These are phyloP conservation scores for Grifola frondosa DNA, from an alignment of 1,284 basidiomycete genomes.

Conservation along the genomic window DNA sequence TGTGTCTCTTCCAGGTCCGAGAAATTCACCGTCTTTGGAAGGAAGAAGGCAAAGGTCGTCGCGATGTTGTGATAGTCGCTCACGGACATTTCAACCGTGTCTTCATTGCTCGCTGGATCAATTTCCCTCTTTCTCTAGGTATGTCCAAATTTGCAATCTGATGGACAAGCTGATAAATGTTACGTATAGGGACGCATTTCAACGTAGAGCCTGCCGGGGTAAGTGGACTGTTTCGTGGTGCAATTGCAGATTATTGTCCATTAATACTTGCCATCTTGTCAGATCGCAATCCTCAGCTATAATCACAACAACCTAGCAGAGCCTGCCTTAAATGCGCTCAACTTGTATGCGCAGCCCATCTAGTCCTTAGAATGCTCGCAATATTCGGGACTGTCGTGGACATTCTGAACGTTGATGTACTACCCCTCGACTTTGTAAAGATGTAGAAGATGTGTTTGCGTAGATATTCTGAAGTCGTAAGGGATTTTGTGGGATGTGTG, in stretches of 20 bases:
- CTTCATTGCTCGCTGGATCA: slow-evolving; percentile 80
- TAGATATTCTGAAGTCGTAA: too few species aligned
- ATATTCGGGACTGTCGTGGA: too few species aligned
- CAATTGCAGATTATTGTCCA: slow-evolving; percentile 1
- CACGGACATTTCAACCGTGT: slow-evolving; percentile 87
- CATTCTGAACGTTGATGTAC: too few species aligned
- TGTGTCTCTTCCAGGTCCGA: slow-evolving; percentile 51
- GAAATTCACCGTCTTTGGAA: slow-evolving; percentile 74
- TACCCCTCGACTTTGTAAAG: too few species aligned
- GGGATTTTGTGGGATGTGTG: too few species aligned
- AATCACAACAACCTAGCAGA: slow-evolving; percentile 78
- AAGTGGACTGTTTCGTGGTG: slow-evolving; percentile 28
- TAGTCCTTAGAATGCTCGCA: too few species aligned
- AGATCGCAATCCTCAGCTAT: slow-evolving; percentile 74
- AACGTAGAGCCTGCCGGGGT: slow-evolving; percentile 82
- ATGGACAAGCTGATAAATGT: slow-evolving; percentile 2
- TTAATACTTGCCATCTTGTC: background rate
- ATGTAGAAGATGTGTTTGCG: too few species aligned
- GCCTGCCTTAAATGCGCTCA: slow-evolving; percentile 71
- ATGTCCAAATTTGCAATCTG: too few species aligned
- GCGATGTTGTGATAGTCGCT: slow-evolving; percentile 75
- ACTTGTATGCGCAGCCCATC: slow-evolving; percentile 52
- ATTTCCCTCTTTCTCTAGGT: slow-evolving; percentile 68
- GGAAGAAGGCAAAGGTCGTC: slow-evolving; percentile 59
- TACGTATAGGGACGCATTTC: slow-evolving; percentile 63